phyloP scores from a whole-genome alignment of 768 basidiomycete species.

The Wakefieldia striispora region DNA sequence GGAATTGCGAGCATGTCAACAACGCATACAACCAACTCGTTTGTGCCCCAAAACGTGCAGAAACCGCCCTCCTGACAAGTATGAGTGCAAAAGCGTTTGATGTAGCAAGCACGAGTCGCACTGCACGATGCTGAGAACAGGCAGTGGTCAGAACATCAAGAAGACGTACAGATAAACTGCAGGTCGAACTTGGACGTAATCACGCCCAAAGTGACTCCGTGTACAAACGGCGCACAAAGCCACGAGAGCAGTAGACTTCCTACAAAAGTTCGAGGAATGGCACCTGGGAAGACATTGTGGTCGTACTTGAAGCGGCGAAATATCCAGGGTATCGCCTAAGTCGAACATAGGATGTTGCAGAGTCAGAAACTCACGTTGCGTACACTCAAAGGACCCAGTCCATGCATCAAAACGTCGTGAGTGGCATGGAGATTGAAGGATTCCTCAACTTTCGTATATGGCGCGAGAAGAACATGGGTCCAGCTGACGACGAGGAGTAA shows the following conservation, averaged over 20 bases:
- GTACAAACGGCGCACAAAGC: constrained; percentile 48
- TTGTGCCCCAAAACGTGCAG: constrained; percentile 58
- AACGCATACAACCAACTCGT: constrained; percentile 61
- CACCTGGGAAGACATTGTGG: constrained; percentile 84
- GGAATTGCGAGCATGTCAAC: constrained; percentile 83
- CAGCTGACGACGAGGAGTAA: constrained; percentile 52
- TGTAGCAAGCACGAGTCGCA: constrained; percentile 68
- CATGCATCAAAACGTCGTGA: constrained; percentile 85
- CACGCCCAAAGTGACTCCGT: constrained; percentile 40
- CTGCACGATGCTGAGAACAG: constrained; percentile 37
- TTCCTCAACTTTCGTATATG: constrained; percentile 97
- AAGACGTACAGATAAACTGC: constrained; percentile 63
- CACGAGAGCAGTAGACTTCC: constrained; percentile 72
- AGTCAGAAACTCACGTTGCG: constrained; percentile 42
- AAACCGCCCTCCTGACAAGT: constrained; percentile 60
- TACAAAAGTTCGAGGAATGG: constrained; percentile 84
- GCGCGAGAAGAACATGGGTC: constrained; percentile 72
- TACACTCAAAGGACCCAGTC: constrained; percentile 43
- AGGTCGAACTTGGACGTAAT: constrained; percentile 59
- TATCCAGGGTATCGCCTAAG: constrained; percentile 4
- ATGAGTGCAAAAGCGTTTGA: constrained; percentile 62
- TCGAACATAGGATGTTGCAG: not conserved
- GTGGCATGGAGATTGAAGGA: constrained; percentile 92
- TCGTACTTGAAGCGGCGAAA: constrained; percentile 62
- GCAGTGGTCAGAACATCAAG: not conserved